Evolutionary conservation across 495 filamentous ascomycete genomes (phyloP), one percentile per base, ranked within the genome.

Genomic region (Daldinia concentrica): DNA sequence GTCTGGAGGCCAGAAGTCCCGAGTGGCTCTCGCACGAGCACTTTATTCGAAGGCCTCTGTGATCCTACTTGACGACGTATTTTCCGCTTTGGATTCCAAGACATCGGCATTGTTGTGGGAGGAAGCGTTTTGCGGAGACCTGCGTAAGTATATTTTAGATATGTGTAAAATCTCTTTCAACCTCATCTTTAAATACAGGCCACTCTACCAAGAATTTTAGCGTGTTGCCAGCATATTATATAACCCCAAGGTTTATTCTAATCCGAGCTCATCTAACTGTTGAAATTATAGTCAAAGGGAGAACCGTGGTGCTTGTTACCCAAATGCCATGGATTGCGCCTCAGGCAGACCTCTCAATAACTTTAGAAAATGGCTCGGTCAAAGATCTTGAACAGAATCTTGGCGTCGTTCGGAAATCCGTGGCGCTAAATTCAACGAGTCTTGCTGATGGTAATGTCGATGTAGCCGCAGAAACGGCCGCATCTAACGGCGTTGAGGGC

Each of bases 1-100:
- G 6, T 90, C 88, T 0, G 90, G 90, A 51, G 90, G 90, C 0
- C 90, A 93, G 58, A 90, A 89, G 67, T 90, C 90, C 62, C 85
- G 90, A 19, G 86, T 92, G 32, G 88, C 90, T 32, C 81, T 92
- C 12, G 90, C 90, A 22, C 83, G 90, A 64, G 90, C 90, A 15
- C 82, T 92, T 2, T 93, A 92, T 68, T 91, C 90, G 39, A 82
- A 84, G 19, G 84, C 90, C 8, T 83, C 84, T 2, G 80, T 91
- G 6, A 78, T 93, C 12, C 76, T 91, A 9, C 83, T 93, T 9
- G 90, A 93, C 69, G 90, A 93, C 71, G 89, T 91, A 11, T 81
- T 93, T 30, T 91, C 89, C 0, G 90, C 90, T 4, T 74, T 87
- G 6, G 85, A 87, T 66, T 79, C 84, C 6, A 84, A 83, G 64